phyloP scores from a whole-genome alignment of 352 stramenopile species.

The Elongisporangium prolatum region DNA sequence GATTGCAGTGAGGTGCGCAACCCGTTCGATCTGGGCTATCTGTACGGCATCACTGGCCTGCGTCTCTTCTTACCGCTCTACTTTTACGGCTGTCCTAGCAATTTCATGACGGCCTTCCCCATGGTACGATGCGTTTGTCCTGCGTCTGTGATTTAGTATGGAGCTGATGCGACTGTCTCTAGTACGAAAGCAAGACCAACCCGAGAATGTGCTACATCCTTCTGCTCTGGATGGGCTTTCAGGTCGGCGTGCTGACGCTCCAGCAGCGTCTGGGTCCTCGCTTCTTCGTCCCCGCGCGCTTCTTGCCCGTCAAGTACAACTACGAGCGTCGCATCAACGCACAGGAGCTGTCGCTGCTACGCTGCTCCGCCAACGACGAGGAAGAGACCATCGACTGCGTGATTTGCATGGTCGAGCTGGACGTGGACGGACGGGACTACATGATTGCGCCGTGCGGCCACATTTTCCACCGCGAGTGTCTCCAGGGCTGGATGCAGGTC shows the following conservation, averaged over 20 bases:
- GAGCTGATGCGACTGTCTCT: not conserved
- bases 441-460: constrained; percentile 97
- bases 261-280: constrained; percentile 91
- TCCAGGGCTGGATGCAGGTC: constrained; percentile 96
- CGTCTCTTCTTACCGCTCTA: constrained; percentile 95
- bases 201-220: constrained; percentile 71
- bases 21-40: constrained; percentile 92
- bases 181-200: constrained; percentile 75
- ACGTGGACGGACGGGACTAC: constrained; percentile 84
- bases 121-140: constrained; percentile 41
- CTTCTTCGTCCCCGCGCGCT: constrained; percentile 94
- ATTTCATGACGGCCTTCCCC: constrained; percentile 88
- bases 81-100: constrained; percentile 91
- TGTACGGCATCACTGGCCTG: constrained; percentile 93
- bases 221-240: constrained; percentile 88
- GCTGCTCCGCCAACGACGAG: constrained; percentile 46
- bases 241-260: constrained; percentile 89
- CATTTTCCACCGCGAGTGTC: constrained; percentile 94
- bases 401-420: constrained; percentile 85
- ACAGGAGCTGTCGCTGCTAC: constrained; percentile 61
- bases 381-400: constrained; percentile 75
- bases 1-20: constrained; percentile 83
- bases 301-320: constrained; percentile 97
- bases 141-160: not conserved
- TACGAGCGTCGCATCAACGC: constrained; percentile 89